A percentile compares a stretch with the other conserved stretches of the same genome.
Evolutionary conservation across 345 rosid genomes (phyloP).

Genomic region (Aegle marmelos): DNA sequence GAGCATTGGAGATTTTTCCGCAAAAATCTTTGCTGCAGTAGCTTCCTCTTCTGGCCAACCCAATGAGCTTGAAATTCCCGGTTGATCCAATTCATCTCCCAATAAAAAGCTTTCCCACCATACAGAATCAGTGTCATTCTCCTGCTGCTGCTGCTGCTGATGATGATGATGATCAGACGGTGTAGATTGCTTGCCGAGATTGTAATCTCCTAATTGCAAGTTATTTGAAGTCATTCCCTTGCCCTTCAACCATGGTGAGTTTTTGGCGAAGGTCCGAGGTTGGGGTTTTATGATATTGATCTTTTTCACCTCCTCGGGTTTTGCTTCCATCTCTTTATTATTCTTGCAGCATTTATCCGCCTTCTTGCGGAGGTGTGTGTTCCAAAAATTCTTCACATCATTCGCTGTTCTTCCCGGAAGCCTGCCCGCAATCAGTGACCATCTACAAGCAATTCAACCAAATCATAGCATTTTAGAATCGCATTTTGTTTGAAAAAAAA

Average conservation of each 20-base stretch:
- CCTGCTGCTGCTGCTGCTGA: not conserved
- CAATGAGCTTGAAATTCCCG: not conserved
- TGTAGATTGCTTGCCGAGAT: not conserved
- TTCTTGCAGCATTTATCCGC: not conserved
- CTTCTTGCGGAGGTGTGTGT: slow-evolving; percentile 12
- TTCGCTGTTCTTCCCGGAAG: slow-evolving; percentile 49
- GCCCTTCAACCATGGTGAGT: not conserved
- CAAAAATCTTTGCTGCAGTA: not conserved
- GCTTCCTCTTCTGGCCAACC: not conserved
- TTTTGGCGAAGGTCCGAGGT: slow-evolving; percentile 15
- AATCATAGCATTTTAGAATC: no score
- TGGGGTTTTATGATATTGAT: slow-evolving; percentile 23
- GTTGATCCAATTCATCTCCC: not conserved
- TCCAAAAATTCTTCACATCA: slow-evolving; percentile 39
- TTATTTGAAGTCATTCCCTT: not conserved
- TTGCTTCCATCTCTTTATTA: not conserved
- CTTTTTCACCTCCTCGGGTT: not conserved
- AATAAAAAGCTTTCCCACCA: not conserved
- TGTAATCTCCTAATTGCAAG: not conserved
- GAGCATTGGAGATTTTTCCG: not conserved
- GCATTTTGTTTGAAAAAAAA: no score
- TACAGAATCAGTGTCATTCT: not conserved
- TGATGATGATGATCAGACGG: not conserved
- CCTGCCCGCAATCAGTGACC: slow-evolving; percentile 50
- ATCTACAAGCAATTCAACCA: slow-evolving; percentile 9